Percentiles rank a stretch among this genome's conserved stretches.
Conservation (phyloP, 148 eudicot species). For the Vaccinium corymbosum region DNA sequence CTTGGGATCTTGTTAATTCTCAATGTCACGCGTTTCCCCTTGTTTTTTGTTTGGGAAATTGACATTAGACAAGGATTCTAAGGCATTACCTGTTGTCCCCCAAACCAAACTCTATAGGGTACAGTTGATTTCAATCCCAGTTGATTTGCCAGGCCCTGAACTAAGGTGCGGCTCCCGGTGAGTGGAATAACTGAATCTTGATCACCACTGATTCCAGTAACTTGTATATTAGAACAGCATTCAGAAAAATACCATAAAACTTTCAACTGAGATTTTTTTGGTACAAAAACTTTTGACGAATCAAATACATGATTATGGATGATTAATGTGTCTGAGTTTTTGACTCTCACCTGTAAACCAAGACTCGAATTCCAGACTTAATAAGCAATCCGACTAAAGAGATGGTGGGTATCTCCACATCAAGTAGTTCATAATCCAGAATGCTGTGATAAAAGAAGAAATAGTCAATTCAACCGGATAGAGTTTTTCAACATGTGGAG, state of each 20-base stretch:
- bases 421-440: constrained; percentile 72
- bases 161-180: constrained; percentile 71
- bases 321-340: neutral
- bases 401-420: constrained; percentile 89
- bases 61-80: neutral
- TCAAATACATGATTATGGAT: neutral
- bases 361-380: constrained; percentile 66
- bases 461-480: neutral
- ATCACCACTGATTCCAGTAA: constrained; percentile 56
- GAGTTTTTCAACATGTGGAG: neutral
- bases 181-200: constrained; percentile 89
- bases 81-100: constrained; percentile 63
- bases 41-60: neutral
- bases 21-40: neutral
- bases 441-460: constrained; percentile 42
- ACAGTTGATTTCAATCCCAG: constrained; percentile 58
- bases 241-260: neutral
- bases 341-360: constrained; percentile 77
- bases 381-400: constrained; percentile 66
- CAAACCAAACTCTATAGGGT: constrained; percentile 90
- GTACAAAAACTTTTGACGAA: neutral
- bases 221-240: neutral
- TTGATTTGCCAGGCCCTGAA: constrained; percentile 48
- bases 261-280: neutral
- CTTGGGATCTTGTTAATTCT: neutral